These are phyloP conservation scores for Lithospermum erythrorhizon DNA, from an alignment of 257 asterid genomes.

Conservation along the genomic window DNA sequence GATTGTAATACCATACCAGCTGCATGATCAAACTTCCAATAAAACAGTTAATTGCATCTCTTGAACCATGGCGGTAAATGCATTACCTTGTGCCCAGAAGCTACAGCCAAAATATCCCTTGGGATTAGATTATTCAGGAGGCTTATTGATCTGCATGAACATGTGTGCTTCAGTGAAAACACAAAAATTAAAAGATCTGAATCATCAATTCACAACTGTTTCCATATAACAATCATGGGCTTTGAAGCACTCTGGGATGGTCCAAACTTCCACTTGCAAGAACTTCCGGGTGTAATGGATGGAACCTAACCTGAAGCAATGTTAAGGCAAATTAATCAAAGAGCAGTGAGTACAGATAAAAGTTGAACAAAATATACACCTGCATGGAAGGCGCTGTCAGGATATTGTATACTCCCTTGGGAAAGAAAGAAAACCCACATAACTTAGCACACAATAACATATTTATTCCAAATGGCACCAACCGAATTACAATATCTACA, in stretches of 20 bases:
- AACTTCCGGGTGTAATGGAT: conserved; percentile 74
- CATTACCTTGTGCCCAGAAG: conserved; percentile 95
- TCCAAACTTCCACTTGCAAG: conserved; percentile 98
- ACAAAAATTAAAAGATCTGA: not conserved
- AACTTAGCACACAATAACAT: not conserved
- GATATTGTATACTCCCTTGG: not conserved
- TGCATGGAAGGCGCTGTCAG: not conserved
- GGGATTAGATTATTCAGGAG: too few species aligned
- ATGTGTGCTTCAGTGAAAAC: conserved; percentile 7
- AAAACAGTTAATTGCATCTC: conserved; percentile 11
- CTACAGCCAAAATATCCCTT: conserved; percentile 89
- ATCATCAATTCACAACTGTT: not conserved
- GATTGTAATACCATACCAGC: conserved; percentile 88
- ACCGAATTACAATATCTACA: not conserved
- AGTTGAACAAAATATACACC: not conserved
- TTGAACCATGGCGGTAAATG: conserved; percentile 10
- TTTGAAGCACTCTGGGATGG: conserved; percentile 80
- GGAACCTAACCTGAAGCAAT: conserved; percentile 83
- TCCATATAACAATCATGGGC: conserved; percentile 55
- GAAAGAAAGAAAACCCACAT: not conserved
- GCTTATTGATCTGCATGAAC: conserved; percentile 58
- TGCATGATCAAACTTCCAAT: conserved; percentile 30
- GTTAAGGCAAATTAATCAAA: conserved; percentile 13
- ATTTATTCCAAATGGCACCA: not conserved
- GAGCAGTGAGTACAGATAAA: not conserved